Base-by-base conservation (phyloP, 495 filamentous ascomycete genomes). In the Penicillium paradoxum region DNA sequence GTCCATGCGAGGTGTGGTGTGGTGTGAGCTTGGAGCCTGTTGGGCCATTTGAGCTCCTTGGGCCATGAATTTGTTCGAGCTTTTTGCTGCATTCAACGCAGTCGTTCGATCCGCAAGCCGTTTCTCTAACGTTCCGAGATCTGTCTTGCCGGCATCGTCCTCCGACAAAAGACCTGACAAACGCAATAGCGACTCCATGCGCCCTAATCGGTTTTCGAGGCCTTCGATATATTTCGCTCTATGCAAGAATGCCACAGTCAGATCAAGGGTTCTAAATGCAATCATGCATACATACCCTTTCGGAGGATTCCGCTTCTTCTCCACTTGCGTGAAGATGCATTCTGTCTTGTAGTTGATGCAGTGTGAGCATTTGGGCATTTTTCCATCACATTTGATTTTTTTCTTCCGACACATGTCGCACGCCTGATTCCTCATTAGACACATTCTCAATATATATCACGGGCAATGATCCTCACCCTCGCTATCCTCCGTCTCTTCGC, bases 371-470 rank as follows among this genome's bases (percentile, higher is more conserved):
- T 89, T 83, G 34, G 95, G 93, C 68, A 93, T 83, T 71, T 95
- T 96, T 45, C 93, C 93, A 65, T 98, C 95, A 71, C 93, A 98
- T 73, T 97, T 97, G 65, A 98, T 97, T 80, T 98, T 98, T 78
- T 97, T 98, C 74, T 96, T 97, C 56, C 93, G 83, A 65, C 93
- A 98, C 92, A 97, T 96, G 66, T 98, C 93, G 76, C 93, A 98
- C 45, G 93, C 93, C 89, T 92, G 67, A 15, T 3, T 30, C 24
- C 13, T 34, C 15, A 36, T 58, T 37, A 58, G 46, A 30, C 10
- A 14, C 10, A 19, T 14, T 11, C 24, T 15, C 21, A 17, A 21
- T 15, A 39, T n/a, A 0, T 27, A 8, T 3, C 46, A n/a, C 6
- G 13, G 17, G 14, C 14, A 44, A 17, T 22, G 27, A 19, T 41